Base-by-base conservation (phyloP, 1,284 basidiomycete genomes). In the Ceratobasidium sp. region DNA sequence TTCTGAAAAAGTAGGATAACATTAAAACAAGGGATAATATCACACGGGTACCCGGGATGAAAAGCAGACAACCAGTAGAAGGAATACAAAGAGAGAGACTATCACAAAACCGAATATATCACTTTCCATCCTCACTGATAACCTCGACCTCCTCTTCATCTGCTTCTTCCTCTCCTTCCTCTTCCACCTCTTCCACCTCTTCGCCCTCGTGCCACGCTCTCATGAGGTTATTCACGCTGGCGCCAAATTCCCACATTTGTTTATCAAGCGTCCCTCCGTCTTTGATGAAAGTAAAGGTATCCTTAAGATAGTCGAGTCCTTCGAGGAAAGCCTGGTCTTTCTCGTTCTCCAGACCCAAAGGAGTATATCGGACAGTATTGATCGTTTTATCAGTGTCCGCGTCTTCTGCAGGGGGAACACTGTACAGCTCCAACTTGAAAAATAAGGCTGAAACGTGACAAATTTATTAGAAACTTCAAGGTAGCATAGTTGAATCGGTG, bases 281-380 rank as follows among this genome's bases (percentile, higher is more conserved):
- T 60, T 87, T 86, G 74, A 87, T 85, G 81, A 94, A 94, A 17
- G 90, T 89, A 82, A 94, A 94, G 0, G 89, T 82, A 1, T 85
- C 85, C 42, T 83, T 85, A 76, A 94, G 85, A 82, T 91, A 93
- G 28, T 86, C 87, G n/a, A 94, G 83, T 54, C 84, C 84, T 45
- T 87, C 82, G 20, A 88, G 85, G 81, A 90, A 90, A 5, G 89
- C 87, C 8, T 82, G 79, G 69, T 75, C 71, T 0, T 84, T 78
- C 81, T 92, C 90, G 76, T 89, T 88, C 71, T 92, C 90, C 6
- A 94, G 86, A 49, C 89, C 84, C n/a, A 87, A 82, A 17, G 76
- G 78, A 23, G n/a, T 75, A 42, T 67, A 77, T 7, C 68, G 65
- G 10, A 77, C 47, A 10, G 63, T 74, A n/a, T 77, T 71, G 15